These are phyloP conservation scores for Podospora anserina DNA, from an alignment of 495 filamentous ascomycete genomes.

Conservation along the genomic window DNA sequence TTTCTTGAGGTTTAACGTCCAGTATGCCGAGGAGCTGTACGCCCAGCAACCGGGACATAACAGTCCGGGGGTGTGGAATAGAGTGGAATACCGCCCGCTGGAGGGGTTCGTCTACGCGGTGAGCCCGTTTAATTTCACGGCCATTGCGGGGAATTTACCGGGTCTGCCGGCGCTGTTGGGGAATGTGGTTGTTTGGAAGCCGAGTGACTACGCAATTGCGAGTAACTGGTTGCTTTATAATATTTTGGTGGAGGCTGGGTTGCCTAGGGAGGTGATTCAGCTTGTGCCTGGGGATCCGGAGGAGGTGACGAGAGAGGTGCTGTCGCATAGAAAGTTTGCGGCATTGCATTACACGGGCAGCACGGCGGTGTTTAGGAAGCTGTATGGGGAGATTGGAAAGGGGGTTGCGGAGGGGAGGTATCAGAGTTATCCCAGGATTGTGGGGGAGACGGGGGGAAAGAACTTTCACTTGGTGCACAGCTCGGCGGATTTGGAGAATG, in stretches of 20 bases:
- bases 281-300: slow-evolving; percentile 77
- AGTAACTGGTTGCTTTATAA: slow-evolving; percentile 74
- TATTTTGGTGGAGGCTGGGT: slow-evolving; percentile 82
- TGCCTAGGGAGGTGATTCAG: slow-evolving; percentile 77
- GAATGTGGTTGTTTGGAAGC: slow-evolving; percentile 89
- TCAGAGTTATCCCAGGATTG: slow-evolving; percentile 72
- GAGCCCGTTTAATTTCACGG: slow-evolving; percentile 88
- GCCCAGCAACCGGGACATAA: slow-evolving; percentile 78
- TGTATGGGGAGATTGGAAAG: slow-evolving; percentile 68
- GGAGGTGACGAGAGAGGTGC: slow-evolving; percentile 64
- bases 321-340: slow-evolving; percentile 68
- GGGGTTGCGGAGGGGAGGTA: slow-evolving; percentile 68
- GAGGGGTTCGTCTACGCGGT: slow-evolving; percentile 87
- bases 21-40: slow-evolving; percentile 84
- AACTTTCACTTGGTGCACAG: slow-evolving; percentile 84
- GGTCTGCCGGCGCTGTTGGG: slow-evolving; percentile 73
- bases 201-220: slow-evolving; percentile 71
- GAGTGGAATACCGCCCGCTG: slow-evolving; percentile 75
- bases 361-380: slow-evolving; percentile 72
- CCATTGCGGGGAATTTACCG: slow-evolving; percentile 75
- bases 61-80: slow-evolving; percentile 75
- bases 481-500: slow-evolving; percentile 71
- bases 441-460: slow-evolving; percentile 87
- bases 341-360: slow-evolving; percentile 79
- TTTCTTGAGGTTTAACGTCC: slow-evolving; percentile 87